Base-by-base conservation (phyloP, 352 stramenopile species). In the Phytophthora syringae region DNA sequence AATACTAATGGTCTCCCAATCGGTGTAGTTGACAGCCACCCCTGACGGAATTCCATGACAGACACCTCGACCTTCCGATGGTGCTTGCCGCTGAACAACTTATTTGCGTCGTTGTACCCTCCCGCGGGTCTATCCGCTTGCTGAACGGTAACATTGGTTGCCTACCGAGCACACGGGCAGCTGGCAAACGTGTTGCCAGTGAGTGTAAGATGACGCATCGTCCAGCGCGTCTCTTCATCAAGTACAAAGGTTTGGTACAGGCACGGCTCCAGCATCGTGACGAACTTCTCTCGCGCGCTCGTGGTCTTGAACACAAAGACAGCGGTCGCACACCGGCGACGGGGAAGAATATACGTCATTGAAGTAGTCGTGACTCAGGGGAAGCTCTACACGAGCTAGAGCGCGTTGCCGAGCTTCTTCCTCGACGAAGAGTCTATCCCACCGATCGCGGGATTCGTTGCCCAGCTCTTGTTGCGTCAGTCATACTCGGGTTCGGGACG, bases 131-230 rank as follows among this genome's bases (percentile, higher is more conserved):
- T 42, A 12, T 42, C 34, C 34, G 13, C 34, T 32, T 32, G 55
- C 18, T 50, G 55, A 18, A 64, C 55, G 7, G 45, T 64, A 3
- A 64, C 45, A 18, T 64, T 15, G 22, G 44, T 64, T 4, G 34
- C 55, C 10, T 54, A 54, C 16, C 43, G 44, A 18, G 30, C 32
- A 42, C 54, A 54, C 1, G 42, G 5, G 16, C 30, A 62, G 34
- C 49, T 48, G 1, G 43, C n/a, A 25, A 62, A 62, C 12, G 44
- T 54, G 0, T 62, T 54, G 5, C 32, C 54, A 16, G 43, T 37
- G 12, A 62, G 7, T 0, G n/a, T 36, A 1, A 54, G 30, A 11
- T 54, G 7, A 13, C n/a, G 21, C 54, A 54, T 49, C 11, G 3
- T 32, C 30, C 20, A 40, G 10, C 37, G 24, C 6, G 7, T 4